A percentile compares a stretch with the other conserved stretches of the same genome.
These are phyloP conservation scores for Melocanna baccifera DNA, from an alignment of 176 grass and related monocot species.

Conservation along the genomic window DNA sequence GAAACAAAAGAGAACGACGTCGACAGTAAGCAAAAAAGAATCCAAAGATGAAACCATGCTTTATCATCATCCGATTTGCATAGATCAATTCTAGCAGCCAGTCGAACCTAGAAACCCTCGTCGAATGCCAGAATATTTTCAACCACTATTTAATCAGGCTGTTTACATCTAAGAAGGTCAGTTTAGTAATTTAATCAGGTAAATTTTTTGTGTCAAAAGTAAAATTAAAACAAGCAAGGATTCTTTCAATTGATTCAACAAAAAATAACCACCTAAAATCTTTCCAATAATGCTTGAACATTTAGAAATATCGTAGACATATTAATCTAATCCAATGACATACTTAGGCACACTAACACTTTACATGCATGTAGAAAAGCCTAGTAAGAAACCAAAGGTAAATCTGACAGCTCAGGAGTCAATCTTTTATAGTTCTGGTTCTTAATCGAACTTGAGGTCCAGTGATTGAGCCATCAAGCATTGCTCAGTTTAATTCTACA, in stretches of 20 bases:
- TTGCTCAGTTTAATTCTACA: neutral
- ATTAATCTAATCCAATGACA: neutral
- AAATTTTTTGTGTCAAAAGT: neutral
- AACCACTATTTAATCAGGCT: constrained; percentile 93
- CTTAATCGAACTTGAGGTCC: neutral
- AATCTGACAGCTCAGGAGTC: neutral
- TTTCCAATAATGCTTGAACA: neutral
- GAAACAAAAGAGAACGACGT: neutral
- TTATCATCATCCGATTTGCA: constrained; percentile 97
- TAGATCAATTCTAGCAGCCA: constrained; percentile 74
- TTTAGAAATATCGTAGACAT: neutral
- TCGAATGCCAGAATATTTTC: constrained; percentile 89
- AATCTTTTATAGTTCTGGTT: constrained; percentile 1
- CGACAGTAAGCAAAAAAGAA: constrained; percentile 8
- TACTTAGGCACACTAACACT: neutral
- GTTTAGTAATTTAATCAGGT: constrained; percentile 27
- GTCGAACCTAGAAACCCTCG: constrained; percentile 76
- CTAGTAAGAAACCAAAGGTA: neutral
- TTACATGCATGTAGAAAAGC: neutral
- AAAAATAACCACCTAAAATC: neutral
- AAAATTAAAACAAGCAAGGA: neutral
- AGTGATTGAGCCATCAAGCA: neutral
- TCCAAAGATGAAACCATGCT: constrained; percentile 61
- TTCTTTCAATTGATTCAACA: neutral
- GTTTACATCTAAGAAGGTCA: constrained; percentile 30